These are phyloP conservation scores for Panaeolus papilionaceus DNA, from an alignment of 768 basidiomycete genomes.

Conservation along the genomic window DNA sequence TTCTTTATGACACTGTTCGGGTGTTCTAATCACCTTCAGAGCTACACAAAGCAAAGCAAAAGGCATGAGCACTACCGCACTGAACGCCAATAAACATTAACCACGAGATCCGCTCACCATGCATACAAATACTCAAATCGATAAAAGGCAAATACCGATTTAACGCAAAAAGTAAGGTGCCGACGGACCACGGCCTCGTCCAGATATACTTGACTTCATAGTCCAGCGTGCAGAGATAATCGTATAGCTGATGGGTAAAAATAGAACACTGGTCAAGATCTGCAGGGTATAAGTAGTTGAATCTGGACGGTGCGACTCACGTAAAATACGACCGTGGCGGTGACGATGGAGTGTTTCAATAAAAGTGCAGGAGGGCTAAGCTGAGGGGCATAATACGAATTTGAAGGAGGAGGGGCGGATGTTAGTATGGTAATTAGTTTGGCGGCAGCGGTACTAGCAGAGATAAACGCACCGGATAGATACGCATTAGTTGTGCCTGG, in stretches of 20 bases:
- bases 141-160: slow-evolving; percentile 16
- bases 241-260: slow-evolving; percentile 23
- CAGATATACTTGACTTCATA: slow-evolving; percentile 16
- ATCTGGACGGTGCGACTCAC: neutral
- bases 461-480: slow-evolving; percentile 3
- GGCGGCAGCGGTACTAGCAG: neutral
- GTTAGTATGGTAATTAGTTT: neutral
- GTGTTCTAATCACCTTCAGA: neutral
- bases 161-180: slow-evolving; percentile 5
- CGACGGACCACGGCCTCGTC: slow-evolving; percentile 5
- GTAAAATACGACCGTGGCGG: neutral
- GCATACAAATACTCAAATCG: slow-evolving; percentile 9
- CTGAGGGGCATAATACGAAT: neutral
- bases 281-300: neutral
- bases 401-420: neutral
- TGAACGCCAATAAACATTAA: neutral
- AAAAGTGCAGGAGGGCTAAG: neutral
- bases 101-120: neutral
- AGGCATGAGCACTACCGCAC: neutral
- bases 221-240: slow-evolving; percentile 31
- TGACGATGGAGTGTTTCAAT: slow-evolving; percentile 2
- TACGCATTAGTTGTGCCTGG: neutral
- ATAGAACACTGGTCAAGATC: neutral
- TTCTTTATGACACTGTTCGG: slow-evolving; percentile 1
- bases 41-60: neutral